Conservation (phyloP, 768 basidiomycete genomes). For the Lactifluus echinatus region DNA sequence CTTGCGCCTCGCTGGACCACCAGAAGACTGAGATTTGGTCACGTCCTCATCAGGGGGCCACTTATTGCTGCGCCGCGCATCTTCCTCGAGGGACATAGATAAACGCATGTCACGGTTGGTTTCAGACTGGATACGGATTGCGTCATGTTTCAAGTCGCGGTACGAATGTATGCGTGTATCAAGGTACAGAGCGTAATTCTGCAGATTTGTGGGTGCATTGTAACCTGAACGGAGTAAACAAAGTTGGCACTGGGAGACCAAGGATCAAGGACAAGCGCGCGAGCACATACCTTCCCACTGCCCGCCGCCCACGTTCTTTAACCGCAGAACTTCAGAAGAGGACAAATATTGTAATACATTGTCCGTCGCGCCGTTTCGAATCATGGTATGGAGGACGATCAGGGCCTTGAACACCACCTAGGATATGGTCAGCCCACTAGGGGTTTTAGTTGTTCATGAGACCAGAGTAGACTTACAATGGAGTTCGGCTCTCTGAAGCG, state of each 20-base stretch:
- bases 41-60: slow-evolving; percentile 14
- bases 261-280: neutral
- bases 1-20: slow-evolving; percentile 45
- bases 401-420: slow-evolving; percentile 98
- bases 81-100: slow-evolving; percentile 54
- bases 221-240: slow-evolving; percentile 48
- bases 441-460: neutral
- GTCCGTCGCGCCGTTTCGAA: slow-evolving; percentile 93
- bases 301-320: slow-evolving; percentile 72
- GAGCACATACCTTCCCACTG: slow-evolving; percentile 74
- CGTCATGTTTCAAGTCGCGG: slow-evolving; percentile 87
- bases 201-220: slow-evolving; percentile 74
- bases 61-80: slow-evolving; percentile 21
- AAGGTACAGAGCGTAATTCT: slow-evolving; percentile 81
- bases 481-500: slow-evolving; percentile 88
- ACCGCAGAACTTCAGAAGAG: slow-evolving; percentile 67
- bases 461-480: slow-evolving; percentile 47
- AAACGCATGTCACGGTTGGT: slow-evolving; percentile 78
- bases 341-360: slow-evolving; percentile 81
- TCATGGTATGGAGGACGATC: slow-evolving; percentile 93
- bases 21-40: neutral
- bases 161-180: slow-evolving; percentile 84
- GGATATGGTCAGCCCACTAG: neutral
- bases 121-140: slow-evolving; percentile 89
- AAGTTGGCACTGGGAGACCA: neutral